A percentile compares a stretch with the other conserved stretches of the same genome.
Conservation (phyloP, 495 filamentous ascomycete genomes). For the Lichenothelia convexa region DNA sequence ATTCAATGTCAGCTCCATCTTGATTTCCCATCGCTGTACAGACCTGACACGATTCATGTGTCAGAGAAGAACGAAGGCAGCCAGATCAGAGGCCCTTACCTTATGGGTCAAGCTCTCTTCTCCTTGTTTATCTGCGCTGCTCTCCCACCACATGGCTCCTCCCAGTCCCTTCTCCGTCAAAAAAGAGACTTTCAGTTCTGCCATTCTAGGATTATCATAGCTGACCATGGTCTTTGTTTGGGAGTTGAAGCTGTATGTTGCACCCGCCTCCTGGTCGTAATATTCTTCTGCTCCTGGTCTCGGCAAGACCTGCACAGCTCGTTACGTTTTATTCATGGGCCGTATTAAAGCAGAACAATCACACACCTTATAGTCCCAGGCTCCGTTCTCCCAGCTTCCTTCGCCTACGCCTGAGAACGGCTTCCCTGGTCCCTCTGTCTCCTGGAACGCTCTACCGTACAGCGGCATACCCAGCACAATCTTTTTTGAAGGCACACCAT, state of each 20-base stretch:
- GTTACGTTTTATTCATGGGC: conserved; percentile 18
- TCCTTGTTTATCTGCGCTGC: conserved; percentile 47
- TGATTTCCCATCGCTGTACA: conserved; percentile 8
- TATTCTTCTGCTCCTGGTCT: conserved; percentile 27
- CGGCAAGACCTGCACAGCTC: conserved; percentile 28
- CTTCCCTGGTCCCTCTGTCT: conserved; percentile 51
- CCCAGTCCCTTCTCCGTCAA: conserved; percentile 45
- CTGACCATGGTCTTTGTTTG: conserved; percentile 41
- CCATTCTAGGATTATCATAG: conserved; percentile 51
- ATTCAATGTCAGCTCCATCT: conserved; percentile 10
- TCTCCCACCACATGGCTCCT: conserved; percentile 87
- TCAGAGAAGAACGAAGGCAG: neutral
- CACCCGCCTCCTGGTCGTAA: conserved; percentile 32
- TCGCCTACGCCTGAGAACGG: conserved; percentile 48
- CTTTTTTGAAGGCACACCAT: conserved; percentile 44
- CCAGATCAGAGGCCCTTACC: neutral
- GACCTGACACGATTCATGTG: neutral
- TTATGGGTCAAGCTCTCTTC: conserved; percentile 10
- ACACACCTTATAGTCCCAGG: conserved; percentile 51
- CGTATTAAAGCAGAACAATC: neutral
- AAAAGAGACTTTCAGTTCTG: conserved; percentile 43
- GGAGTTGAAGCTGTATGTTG: conserved; percentile 54
- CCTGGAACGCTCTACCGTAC: conserved; percentile 64
- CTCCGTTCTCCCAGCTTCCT: conserved; percentile 50
- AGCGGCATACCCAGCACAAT: conserved; percentile 67